Base-by-base conservation (phyloP, 352 stramenopile species). In the Blastocystis sp. region DNA sequence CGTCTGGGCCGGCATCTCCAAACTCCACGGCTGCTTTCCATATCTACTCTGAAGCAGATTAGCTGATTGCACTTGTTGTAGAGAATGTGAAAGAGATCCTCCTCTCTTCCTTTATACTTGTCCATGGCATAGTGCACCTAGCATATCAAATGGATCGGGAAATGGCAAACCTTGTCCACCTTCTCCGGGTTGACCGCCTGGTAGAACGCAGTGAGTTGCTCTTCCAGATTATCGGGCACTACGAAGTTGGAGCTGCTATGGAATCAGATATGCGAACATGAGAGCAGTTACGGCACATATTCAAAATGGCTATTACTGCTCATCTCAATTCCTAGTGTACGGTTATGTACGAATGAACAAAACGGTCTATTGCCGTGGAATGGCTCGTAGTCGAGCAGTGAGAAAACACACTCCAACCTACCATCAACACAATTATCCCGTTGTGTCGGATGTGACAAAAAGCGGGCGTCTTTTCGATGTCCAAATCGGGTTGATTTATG, bases 171-270 rank as follows among this genome's bases (percentile, higher is more conserved):
- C 1, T 34, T 52, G 41, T 52, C 21, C 64, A 74, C 64, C 17
- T 74, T 74, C 64, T 74, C 64, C 5, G 64, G 64, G 21, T 74
- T 74, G 7, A 74, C 64, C 10, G 64, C 21, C 43, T 74, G n/a
- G 41, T 74, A 74, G 41, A 52, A 74, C 1, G 64, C 34, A 48
- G 64, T 74, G 17, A 74, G 41, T 28, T 52, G 23, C 34, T 74
- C 64, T 52, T 74, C 64, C 21, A 74, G 21, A 41, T 74, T 74
- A 9, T 52, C 40, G 64, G 64, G 64, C 7, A 74, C 64, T n/a
- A 74, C 21, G 45, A 74, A 74, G 10, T 34, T n/a, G 11, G 11
- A 23, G 9, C 21, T 48, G 7, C 64, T 74, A 74, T 48, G 21
- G 41, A 3, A 74, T 74, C 5, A 17, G 48, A 56, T 17, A 56